phyloP scores from a whole-genome alignment of 148 eudicot species.

The Chenopodium berlandieri region DNA sequence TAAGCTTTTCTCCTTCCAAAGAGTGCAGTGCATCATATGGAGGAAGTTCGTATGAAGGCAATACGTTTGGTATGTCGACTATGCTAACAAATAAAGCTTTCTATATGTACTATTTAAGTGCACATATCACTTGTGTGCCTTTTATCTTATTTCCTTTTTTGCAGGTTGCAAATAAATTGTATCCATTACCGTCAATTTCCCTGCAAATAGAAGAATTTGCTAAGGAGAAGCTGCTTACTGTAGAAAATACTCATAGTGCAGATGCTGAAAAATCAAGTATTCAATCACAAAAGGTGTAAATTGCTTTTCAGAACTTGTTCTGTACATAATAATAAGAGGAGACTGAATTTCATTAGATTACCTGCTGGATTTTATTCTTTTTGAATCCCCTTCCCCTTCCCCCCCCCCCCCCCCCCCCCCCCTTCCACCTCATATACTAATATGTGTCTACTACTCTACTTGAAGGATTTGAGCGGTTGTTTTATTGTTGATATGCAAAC shows the following conservation, averaged over 20 bases:
- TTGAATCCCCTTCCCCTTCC: too few species aligned
- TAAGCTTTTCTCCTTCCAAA: slow-evolving; percentile 31
- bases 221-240: slow-evolving; percentile 65
- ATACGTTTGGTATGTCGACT: slow-evolving; percentile 79
- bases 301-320: slow-evolving; percentile 1
- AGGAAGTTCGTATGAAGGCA: slow-evolving; percentile 97
- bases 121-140: background rate
- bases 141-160: slow-evolving; percentile 15
- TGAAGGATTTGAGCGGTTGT: background rate
- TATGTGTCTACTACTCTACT: background rate
- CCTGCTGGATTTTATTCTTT: too few species aligned
- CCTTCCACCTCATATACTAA: too few species aligned
- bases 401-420: too few species aligned
- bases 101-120: background rate
- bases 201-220: slow-evolving; percentile 85
- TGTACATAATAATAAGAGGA: background rate
- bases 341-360: too few species aligned
- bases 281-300: slow-evolving; percentile 55
- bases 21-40: slow-evolving; percentile 96
- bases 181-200: slow-evolving; percentile 69
- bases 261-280: slow-evolving; percentile 39
- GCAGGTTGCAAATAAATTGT: slow-evolving; percentile 96
- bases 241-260: slow-evolving; percentile 31
- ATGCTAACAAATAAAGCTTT: background rate
- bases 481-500: background rate